phyloP scores from a whole-genome alignment of 805 yeast genomes.

The Lipomyces yamadae region DNA sequence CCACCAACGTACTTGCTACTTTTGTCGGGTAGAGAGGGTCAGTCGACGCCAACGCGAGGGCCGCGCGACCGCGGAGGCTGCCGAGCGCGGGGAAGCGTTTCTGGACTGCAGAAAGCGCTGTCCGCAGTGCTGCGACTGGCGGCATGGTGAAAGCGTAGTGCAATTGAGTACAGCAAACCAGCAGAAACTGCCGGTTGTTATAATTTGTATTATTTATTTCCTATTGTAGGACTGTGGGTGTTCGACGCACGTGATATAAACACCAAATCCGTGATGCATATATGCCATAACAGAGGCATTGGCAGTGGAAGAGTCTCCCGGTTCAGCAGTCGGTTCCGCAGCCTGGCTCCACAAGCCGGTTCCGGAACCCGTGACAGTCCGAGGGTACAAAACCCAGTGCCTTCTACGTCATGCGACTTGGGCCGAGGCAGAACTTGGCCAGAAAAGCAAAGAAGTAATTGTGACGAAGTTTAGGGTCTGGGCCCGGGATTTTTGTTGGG shows the following conservation, averaged over 20 bases:
- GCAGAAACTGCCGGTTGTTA: neutral
- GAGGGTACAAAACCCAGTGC: too few relatives aligned
- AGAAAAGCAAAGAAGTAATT: too few relatives aligned
- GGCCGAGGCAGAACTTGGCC: too few relatives aligned
- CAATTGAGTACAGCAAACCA: neutral
- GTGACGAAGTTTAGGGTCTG: neutral
- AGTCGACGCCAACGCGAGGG: conserved; percentile 24
- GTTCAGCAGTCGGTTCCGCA: too few relatives aligned
- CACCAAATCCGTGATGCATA: neutral
- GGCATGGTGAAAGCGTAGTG: neutral
- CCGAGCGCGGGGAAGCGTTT: conserved; percentile 24
- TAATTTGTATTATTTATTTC: neutral
- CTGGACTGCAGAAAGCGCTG: conserved; percentile 28
- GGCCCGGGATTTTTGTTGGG: neutral
- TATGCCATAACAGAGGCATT: neutral
- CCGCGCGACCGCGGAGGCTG: conserved; percentile 28
- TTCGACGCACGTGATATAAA: neutral
- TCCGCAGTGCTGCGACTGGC: conserved; percentile 11
- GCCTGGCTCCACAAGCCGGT: too few relatives aligned
- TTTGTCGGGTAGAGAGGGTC: conserved; percentile 22
- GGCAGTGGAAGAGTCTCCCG: too few relatives aligned
- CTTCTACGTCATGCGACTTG: too few relatives aligned
- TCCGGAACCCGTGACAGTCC: too few relatives aligned
- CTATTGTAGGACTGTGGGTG: too few relatives aligned
- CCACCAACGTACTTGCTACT: conserved; percentile 17